These are phyloP conservation scores for Diplogelasinospora grovesii DNA, from an alignment of 495 filamentous ascomycete species.

Conservation along the genomic window DNA sequence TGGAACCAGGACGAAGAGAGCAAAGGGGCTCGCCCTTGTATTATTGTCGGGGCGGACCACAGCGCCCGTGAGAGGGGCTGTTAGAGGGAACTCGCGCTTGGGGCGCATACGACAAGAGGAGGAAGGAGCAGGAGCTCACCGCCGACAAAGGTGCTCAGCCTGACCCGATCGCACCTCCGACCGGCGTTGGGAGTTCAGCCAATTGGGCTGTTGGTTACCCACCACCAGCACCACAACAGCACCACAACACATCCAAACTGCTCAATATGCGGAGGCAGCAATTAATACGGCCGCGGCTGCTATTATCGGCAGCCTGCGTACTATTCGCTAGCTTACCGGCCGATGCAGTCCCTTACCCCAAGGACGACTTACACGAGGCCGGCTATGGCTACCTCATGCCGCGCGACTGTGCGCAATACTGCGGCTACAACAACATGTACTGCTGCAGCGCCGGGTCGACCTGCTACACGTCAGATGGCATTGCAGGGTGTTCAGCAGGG, in stretches of 20 bases:
- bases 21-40: not conserved
- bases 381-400: slow-evolving; percentile 37
- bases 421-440: slow-evolving; percentile 58
- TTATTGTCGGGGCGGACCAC: too few species aligned
- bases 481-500: slow-evolving; percentile 29
- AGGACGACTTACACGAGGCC: slow-evolving; percentile 25
- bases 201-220: not conserved
- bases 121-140: too few species aligned
- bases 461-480: slow-evolving; percentile 57
- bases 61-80: too few species aligned
- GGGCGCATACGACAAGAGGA: too few species aligned
- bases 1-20: not conserved
- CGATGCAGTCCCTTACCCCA: slow-evolving; percentile 35
- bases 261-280: slow-evolving; percentile 5
- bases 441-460: slow-evolving; percentile 57
- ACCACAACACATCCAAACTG: slow-evolving; percentile 2
- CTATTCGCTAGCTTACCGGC: slow-evolving; percentile 19
- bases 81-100: too few species aligned
- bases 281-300: slow-evolving; percentile 8
- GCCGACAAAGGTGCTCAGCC: too few species aligned
- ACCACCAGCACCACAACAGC: not conserved
- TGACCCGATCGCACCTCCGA: not conserved
- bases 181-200: not conserved
- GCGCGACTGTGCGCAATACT: slow-evolving; percentile 55
- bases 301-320: slow-evolving; percentile 23